Base-by-base conservation (phyloP, 106 monocot genomes). In the Agapanthus africanus region DNA sequence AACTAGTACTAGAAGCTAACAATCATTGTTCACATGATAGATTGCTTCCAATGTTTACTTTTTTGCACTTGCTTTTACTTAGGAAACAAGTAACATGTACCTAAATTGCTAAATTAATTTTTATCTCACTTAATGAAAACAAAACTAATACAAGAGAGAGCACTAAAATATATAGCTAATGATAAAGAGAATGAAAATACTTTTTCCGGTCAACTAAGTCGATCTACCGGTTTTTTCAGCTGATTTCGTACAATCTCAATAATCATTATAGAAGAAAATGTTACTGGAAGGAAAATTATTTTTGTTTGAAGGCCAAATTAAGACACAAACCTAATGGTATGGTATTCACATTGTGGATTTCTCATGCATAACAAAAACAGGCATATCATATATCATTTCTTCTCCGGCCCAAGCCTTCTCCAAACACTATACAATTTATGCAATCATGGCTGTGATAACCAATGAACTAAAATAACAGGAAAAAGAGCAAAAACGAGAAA, bases 401-500 rank as follows among this genome's bases (percentile, higher is more conserved):
- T 14, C 56, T 14, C 30, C 30, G n/a, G 1, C 13, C 13, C 13
- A 10, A 56, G 3, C 28, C 31, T 31, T 30, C 30, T 57, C 56
- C 56, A 30, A 57, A 57, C 56, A 11, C 30, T 57, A 57, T 28
- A 57, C 56, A 57, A 30, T 30, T 56, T 28, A 31, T 57, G 56
- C 27, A 31, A 57, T 31, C 56, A 57, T 57, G 56, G 15, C 30
- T 11, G 14, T 31, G 56, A 26, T 31, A 57, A 57, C 5, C 16
- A 57, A 19, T 56, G 14, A 56, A 56, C 1, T 21, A 13, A 14
- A 4, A 4, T 1, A 57, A 30, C 11, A 57, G 14, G 30, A 13
- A 31, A 30, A n/a, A 30, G 56, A 27, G 11, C 25, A 23, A 54
- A 14, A n/a, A n/a, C n/a, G n/a, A n/a, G n/a, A n/a, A n/a, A n/a